Base-by-base conservation (phyloP, 106 monocot species). In the Amphibolis antarctica region DNA sequence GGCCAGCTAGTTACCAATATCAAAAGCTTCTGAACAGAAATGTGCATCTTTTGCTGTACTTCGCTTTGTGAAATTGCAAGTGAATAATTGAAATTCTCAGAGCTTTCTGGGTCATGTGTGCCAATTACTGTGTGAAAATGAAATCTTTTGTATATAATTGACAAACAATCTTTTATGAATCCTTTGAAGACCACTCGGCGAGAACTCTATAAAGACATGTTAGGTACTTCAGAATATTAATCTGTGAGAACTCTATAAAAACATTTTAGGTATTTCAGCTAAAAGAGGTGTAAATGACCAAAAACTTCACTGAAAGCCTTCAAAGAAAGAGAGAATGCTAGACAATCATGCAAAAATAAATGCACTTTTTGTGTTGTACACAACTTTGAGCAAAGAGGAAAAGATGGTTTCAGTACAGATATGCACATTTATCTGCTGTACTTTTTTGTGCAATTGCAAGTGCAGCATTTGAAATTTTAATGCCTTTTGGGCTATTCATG, bases 231-330 rank as follows among this genome's bases (percentile, higher is more conserved):
- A 49, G 17, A 4, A 7, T 49, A n/a, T n/a, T n/a, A n/a, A n/a
- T 71, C 73, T 86, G 63, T 82, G 79, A 61, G 86, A 88, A 76
- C 62, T 81, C 92, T 92, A 86, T 48, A 76, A 75, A 64, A 65
- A 14, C 14, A 63, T 42, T 12, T 69, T 23, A 49, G n/a, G 48
- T n/a, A 49, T 2, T 49, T 15, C n/a, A 49, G 17, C n/a, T n/a
- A n/a, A n/a, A n/a, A n/a, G 9, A 7, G 5, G 48, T 13, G 14
- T 1, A n/a, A 4, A 49, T 49, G 48, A n/a, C 14, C 1, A 49
- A n/a, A 15, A 49, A 49, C n/a, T 1, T 49, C 14, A 49, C 2
- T 36, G 7, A 7, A 36, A 36, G 36, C 4, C 7, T 36, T 36
- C 36, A 2, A 4, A 7, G 36, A 36, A 36, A 36, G 36, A 36